A percentile compares a stretch with the other conserved stretches of the same genome.
Conservation (phyloP, 2,329 filamentous ascomycete species). For the Penicillium expansum region DNA sequence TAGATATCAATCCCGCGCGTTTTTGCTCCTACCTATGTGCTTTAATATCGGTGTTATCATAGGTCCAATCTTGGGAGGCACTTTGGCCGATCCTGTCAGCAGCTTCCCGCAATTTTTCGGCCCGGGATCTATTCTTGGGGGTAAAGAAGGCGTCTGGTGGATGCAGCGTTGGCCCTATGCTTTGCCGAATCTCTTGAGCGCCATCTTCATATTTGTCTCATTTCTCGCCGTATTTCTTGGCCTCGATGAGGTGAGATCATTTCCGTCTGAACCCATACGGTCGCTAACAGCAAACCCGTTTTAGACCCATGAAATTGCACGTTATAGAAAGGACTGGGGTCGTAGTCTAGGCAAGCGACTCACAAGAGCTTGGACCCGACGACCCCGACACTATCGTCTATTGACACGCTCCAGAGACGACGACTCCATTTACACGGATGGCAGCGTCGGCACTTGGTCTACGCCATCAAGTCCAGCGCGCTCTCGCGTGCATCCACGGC, state of each 20-base stretch:
- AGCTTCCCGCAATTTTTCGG: constrained; percentile 64
- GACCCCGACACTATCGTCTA: constrained; percentile 35
- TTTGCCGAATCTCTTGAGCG: constrained; percentile 66
- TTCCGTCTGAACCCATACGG: not conserved
- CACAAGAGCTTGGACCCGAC: constrained; percentile 26
- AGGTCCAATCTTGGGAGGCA: constrained; percentile 61
- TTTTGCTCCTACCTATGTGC: constrained; percentile 63
- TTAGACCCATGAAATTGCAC: constrained; percentile 40
- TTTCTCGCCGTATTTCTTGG: constrained; percentile 59
- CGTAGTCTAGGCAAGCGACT: constrained; percentile 39
- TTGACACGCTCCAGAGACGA: constrained; percentile 30
- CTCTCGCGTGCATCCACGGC: constrained; percentile 27
- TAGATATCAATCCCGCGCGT: constrained; percentile 52
- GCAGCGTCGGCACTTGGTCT: constrained; percentile 25
- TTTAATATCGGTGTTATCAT: constrained; percentile 65
- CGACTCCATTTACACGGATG: constrained; percentile 35
- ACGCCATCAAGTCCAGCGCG: constrained; percentile 27
- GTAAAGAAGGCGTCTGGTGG: constrained; percentile 60
- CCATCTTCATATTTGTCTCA: constrained; percentile 57
- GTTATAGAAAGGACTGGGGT: constrained; percentile 43
- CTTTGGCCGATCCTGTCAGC: constrained; percentile 64
- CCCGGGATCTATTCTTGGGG: constrained; percentile 55
- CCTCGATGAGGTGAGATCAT: constrained; percentile 58
- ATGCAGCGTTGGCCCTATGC: constrained; percentile 66
- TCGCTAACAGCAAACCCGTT: not conserved